Conservation (phyloP, 1,284 basidiomycete species). For the Phellinidium pouzarii region DNA sequence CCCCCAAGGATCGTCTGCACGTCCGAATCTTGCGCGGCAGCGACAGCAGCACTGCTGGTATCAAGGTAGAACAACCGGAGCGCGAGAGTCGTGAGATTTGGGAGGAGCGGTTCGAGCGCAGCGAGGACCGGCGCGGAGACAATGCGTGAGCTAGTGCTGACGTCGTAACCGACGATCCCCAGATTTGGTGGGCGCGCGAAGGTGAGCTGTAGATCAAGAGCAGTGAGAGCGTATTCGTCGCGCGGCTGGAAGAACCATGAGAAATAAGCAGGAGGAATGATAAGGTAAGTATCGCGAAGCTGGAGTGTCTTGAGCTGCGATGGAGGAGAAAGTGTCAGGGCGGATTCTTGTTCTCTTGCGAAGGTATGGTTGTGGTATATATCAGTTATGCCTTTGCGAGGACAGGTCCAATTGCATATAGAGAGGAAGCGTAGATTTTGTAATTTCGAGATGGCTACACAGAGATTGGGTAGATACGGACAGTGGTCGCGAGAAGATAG, state of each 20-base stretch:
- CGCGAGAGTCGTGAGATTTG: background rate
- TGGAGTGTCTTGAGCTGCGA: constrained; percentile 3
- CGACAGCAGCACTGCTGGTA: background rate
- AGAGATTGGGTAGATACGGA: constrained; percentile 9
- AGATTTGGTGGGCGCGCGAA: constrained; percentile 3
- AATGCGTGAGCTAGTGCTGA: background rate
- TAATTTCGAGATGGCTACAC: constrained; percentile 1
- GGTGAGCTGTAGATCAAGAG: constrained; percentile 10
- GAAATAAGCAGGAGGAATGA: constrained; percentile 1
- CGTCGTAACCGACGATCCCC: background rate
- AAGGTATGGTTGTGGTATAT: no score
- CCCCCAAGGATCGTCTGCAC: constrained; percentile 2
- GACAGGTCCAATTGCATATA: constrained; percentile 9
- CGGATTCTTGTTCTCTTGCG: background rate
- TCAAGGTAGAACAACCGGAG: constrained; percentile 9
- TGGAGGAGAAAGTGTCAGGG: constrained; percentile 1
- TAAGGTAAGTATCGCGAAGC: constrained; percentile 5
- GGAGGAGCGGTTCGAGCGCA: constrained; percentile 4
- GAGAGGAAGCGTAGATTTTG: constrained; percentile 4
- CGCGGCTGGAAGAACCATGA: constrained; percentile 15
- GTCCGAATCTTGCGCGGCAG: constrained; percentile 5
- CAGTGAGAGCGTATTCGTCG: background rate
- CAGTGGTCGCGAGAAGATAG: constrained; percentile 3
- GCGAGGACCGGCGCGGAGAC: background rate
- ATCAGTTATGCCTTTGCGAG: background rate